Percentiles rank a stretch among this genome's conserved stretches.
These are phyloP conservation scores for Zygoascus biomembranicola DNA, from an alignment of 805 yeast genomes.

Conservation along the genomic window DNA sequence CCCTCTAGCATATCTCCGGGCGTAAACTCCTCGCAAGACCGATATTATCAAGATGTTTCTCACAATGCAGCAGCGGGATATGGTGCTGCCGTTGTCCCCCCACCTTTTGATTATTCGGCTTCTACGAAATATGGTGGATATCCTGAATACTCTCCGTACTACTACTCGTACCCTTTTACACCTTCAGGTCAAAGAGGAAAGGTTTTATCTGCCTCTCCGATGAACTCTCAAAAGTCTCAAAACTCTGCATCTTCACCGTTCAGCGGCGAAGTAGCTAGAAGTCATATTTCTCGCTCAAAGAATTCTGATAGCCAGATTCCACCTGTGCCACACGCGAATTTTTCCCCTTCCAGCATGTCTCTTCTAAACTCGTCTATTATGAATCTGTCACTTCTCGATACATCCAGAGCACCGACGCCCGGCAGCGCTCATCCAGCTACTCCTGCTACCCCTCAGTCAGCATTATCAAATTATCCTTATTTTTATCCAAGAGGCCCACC, in stretches of 20 bases:
- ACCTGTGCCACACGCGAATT: not conserved
- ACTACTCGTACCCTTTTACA: not conserved
- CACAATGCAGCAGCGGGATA: not conserved
- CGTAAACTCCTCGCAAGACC: not conserved
- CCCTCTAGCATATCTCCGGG: not conserved
- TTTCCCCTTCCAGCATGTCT: not conserved
- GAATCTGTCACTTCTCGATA: not conserved
- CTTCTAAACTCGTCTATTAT: not conserved
- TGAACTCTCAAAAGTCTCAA: not conserved
- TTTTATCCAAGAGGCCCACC: constrained; percentile 31
- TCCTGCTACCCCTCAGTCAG: not conserved
- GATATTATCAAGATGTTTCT: not conserved
- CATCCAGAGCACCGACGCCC: not conserved
- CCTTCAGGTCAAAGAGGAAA: not conserved
- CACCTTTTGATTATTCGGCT: not conserved
- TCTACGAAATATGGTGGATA: not conserved
- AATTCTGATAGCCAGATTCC: not conserved
- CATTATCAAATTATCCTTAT: not conserved
- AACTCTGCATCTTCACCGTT: not conserved
- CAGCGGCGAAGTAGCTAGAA: not conserved
- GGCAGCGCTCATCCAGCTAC: not conserved
- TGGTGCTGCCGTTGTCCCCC: not conserved
- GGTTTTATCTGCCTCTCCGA: not conserved
- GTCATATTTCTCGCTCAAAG: not conserved
- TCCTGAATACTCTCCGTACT: not conserved